Evolutionary conservation across 192 early-diverging fungal genomes (phyloP).

Genomic region (Coemansia asiatica): DNA sequence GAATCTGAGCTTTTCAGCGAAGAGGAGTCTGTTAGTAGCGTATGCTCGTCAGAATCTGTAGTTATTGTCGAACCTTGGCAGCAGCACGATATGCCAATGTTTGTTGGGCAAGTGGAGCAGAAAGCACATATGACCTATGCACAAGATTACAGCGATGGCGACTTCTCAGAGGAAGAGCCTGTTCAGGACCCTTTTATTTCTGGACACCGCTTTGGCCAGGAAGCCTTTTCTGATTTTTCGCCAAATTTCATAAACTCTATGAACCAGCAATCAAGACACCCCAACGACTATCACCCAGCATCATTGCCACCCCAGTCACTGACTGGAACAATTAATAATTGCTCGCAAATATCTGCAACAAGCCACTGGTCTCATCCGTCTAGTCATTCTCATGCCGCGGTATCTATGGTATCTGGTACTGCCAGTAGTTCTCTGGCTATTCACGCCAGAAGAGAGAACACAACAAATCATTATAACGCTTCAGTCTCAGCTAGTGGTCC

Average conservation of each 20-base stretch:
- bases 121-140: background rate
- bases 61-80: background rate
- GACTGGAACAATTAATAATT: background rate
- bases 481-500: background rate
- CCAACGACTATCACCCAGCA: background rate
- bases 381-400: background rate
- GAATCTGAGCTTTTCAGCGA: background rate
- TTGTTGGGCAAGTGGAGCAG: background rate
- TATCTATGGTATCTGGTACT: background rate
- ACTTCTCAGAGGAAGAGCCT: constrained; percentile 5
- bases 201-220: background rate
- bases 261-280: background rate
- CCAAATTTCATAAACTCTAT: background rate
- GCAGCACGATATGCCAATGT: background rate
- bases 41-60: constrained; percentile 12
- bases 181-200: background rate
- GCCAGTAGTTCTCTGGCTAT: background rate
- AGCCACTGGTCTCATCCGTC: background rate
- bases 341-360: background rate
- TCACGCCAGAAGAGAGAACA: constrained; percentile 5
- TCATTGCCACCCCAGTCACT: background rate
- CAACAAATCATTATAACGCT: background rate
- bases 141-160: background rate
- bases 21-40: constrained; percentile 2
- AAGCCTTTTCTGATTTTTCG: background rate